A percentile compares a stretch with the other conserved stretches of the same genome.
Evolutionary conservation across 805 yeast genomes (phyloP).

Genomic region (Blastobotrys robertii): DNA sequence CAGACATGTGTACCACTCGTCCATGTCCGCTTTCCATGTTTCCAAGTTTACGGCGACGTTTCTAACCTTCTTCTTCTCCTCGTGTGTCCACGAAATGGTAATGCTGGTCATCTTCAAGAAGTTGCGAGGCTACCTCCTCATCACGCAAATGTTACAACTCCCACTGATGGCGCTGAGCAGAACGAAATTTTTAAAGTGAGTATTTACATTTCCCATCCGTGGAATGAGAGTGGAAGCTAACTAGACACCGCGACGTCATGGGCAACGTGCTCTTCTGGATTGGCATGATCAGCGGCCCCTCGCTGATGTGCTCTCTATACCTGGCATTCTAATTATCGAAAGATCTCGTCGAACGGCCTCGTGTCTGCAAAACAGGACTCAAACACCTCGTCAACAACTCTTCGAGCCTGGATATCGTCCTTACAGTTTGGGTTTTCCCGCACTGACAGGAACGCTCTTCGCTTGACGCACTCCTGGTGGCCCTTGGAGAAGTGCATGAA

Average conservation of each 20-base stretch:
- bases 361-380: constrained; percentile 90
- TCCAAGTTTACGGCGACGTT: constrained; percentile 61
- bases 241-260: constrained; percentile 22
- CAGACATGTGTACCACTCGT: constrained; percentile 89
- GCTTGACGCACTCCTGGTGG: constrained; percentile 81
- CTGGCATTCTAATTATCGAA: constrained; percentile 62
- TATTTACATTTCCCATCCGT: constrained; percentile 11
- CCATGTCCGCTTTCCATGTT: constrained; percentile 65
- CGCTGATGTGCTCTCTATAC: constrained; percentile 76
- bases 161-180: constrained; percentile 64
- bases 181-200: constrained; percentile 38
- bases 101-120: constrained; percentile 82
- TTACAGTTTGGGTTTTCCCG: constrained; percentile 78
- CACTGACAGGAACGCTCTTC: constrained; percentile 83
- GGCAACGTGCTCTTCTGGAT: constrained; percentile 87
- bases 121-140: constrained; percentile 68
- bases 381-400: constrained; percentile 81
- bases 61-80: constrained; percentile 50
- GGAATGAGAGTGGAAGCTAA: neutral
- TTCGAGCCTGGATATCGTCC: constrained; percentile 60
- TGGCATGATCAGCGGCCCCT: constrained; percentile 85
- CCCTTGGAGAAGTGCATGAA: constrained; percentile 54
- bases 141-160: constrained; percentile 79
- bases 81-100: constrained; percentile 80
- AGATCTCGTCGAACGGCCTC: constrained; percentile 89